Evolutionary conservation across 148 eudicot genomes (phyloP).

Genomic region (Oxyria digyna): DNA sequence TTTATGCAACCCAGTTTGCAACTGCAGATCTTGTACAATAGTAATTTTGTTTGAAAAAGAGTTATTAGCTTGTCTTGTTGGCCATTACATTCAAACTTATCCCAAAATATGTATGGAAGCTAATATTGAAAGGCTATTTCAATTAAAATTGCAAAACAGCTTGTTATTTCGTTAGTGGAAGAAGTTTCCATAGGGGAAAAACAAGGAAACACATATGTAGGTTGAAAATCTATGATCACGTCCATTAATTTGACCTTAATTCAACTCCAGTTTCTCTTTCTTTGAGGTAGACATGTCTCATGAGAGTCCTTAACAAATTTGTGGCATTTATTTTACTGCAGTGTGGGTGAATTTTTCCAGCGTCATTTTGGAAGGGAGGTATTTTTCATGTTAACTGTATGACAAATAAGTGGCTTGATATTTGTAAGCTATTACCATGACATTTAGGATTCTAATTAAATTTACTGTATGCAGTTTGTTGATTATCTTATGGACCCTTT

Average conservation of each 20-base stretch:
- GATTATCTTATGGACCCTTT: slow-evolving; percentile 91
- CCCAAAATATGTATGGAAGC: neutral
- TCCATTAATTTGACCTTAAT: neutral
- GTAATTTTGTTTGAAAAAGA: neutral
- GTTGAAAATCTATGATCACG: neutral
- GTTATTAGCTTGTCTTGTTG: neutral
- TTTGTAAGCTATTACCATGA: neutral
- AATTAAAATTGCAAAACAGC: neutral
- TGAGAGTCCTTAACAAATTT: neutral
- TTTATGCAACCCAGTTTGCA: neutral
- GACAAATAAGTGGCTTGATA: neutral
- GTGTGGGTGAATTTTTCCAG: slow-evolving; percentile 80
- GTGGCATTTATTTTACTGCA: slow-evolving; percentile 21
- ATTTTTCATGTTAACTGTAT: neutral
- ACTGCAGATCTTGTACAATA: neutral
- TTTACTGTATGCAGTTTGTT: slow-evolving; percentile 42
- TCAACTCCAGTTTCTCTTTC: neutral
- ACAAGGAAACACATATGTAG: neutral
- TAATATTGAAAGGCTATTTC: neutral
- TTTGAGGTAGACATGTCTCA: neutral
- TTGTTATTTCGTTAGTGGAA: neutral
- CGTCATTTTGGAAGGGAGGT: slow-evolving; percentile 99
- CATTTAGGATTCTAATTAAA: slow-evolving; percentile 6
- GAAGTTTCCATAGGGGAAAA: neutral
- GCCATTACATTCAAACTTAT: neutral